A percentile compares a stretch with the other conserved stretches of the same genome.
Evolutionary conservation across 2,329 filamentous ascomycete species (phyloP).

Genomic region (Periconia sp.): DNA sequence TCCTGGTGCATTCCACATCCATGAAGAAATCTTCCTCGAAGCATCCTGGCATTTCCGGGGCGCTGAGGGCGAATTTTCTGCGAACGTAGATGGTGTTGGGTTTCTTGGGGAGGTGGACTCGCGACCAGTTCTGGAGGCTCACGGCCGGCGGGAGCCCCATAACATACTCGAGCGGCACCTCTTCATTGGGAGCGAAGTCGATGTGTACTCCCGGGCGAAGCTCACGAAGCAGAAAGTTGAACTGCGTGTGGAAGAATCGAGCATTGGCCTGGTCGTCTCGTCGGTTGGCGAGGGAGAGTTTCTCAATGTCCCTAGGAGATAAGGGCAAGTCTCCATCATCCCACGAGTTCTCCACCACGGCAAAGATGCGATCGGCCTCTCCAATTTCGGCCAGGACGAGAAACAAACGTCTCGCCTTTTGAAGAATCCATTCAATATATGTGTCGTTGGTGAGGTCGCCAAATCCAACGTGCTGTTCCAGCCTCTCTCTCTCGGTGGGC

Average conservation of each 20-base stretch:
- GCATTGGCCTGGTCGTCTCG: constrained; percentile 66
- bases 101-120: constrained; percentile 64
- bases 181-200: constrained; percentile 66
- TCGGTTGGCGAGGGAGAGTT: constrained; percentile 61
- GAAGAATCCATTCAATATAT: constrained; percentile 76
- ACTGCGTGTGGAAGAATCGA: constrained; percentile 71
- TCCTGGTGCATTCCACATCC: constrained; percentile 61
- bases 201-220: constrained; percentile 63
- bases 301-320: constrained; percentile 64
- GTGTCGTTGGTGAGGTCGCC: constrained; percentile 71
- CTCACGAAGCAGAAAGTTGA: constrained; percentile 67
- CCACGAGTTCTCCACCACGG: constrained; percentile 74
- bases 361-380: constrained; percentile 73
- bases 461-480: constrained; percentile 66
- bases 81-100: constrained; percentile 61
- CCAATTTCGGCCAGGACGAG: constrained; percentile 70
- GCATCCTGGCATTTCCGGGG: constrained; percentile 27
- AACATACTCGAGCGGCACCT: constrained; percentile 68
- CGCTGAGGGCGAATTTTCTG: constrained; percentile 58
- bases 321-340: constrained; percentile 75
- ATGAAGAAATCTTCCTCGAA: constrained; percentile 57
- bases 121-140: constrained; percentile 55
- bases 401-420: constrained; percentile 69
- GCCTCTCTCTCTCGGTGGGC: constrained; percentile 62
- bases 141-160: constrained; percentile 59